Evolutionary conservation across 1,284 basidiomycete species (phyloP), one percentile per base, ranked within the genome.

Genomic region (Cutaneotrichosporon dermatis): DNA sequence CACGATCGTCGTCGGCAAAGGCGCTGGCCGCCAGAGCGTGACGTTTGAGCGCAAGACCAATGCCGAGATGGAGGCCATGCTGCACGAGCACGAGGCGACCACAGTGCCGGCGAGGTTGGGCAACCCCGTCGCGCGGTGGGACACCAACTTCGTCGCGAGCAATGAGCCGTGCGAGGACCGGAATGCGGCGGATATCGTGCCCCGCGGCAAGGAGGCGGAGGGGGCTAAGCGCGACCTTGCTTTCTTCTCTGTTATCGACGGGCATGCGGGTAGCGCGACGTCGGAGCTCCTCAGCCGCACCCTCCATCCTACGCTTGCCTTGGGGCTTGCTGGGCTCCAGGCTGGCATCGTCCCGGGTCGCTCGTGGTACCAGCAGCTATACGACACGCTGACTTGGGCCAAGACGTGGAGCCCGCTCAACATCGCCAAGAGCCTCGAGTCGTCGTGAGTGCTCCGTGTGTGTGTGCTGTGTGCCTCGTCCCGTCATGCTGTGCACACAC

Each of bases 151-250:
- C 50, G 79, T 97, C 41, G 81, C 89, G 1, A 88, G 90, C 6
- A 97, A 97, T 71, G 85, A 90, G 63, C 91, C 92, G 13, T 88
- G 95, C 58, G 93, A 97, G 77, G 93, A 97, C 74, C 86, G 91
- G 15, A 83, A 86, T 66, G 85, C 89, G 3, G 83, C 84, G 59
- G 85, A 87, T 57, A 81, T 95, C 59, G 79, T 95, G 15, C 69
- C 70, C 3, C 57, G 73, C 76, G 84, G 64, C 80, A 35, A 51
- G 15, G 34, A 55, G 37, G 50, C 49, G 33, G 59, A 57, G 12
- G 25, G 25, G 25, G 25, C 25, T 25, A 50, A 55, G 41, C 87
- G 88, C 9, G 88, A 90, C 71, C 83, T 88, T 64, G 80, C 90
- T 51, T 88, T 95, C 75, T 92, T 91, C 69, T 82, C 89, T 1